phyloP scores from a whole-genome alignment of 2,329 filamentous ascomycete genomes.

The Tolypocladium tropicale region DNA sequence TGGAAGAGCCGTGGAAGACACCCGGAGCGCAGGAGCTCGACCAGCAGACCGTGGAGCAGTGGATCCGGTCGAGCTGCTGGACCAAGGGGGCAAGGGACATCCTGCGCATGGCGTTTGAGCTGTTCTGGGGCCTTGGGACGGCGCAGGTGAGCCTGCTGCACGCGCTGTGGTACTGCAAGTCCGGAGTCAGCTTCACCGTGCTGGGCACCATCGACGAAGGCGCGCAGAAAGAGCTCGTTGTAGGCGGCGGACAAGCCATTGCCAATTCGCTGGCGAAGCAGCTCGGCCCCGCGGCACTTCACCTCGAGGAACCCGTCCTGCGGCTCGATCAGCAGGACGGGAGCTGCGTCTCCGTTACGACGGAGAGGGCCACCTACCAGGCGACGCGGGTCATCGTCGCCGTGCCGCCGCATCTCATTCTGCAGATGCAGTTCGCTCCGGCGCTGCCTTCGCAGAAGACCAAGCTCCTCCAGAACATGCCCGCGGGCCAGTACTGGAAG shows the following conservation, averaged over 20 bases:
- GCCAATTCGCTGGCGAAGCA: neutral
- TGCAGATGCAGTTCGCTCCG: neutral
- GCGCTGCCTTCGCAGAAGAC: neutral
- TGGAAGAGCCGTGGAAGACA: neutral
- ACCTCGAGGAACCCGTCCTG: neutral
- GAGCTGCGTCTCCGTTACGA: neutral
- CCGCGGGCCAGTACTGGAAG: neutral
- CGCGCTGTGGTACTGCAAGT: conserved; percentile 1
- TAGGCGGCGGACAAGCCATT: conserved; percentile 1
- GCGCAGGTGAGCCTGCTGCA: conserved; percentile 1
- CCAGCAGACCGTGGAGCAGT: neutral
- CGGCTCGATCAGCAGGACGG: neutral
- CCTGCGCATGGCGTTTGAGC: neutral
- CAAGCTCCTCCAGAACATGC: neutral
- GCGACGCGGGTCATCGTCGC: neutral
- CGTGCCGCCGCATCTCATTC: neutral
- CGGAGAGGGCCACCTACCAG: neutral
- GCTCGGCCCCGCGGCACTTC: neutral
- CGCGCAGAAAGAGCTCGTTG: conserved; percentile 1
- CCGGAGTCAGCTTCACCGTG: conserved; percentile 1
- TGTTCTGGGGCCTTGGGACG: neutral
- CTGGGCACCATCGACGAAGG: neutral
- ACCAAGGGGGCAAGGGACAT: neutral
- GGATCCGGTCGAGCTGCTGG: neutral
- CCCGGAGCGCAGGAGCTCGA: neutral